phyloP scores from a whole-genome alignment of 75 land plant genomes.

The Pseudotsuga menziesii region DNA sequence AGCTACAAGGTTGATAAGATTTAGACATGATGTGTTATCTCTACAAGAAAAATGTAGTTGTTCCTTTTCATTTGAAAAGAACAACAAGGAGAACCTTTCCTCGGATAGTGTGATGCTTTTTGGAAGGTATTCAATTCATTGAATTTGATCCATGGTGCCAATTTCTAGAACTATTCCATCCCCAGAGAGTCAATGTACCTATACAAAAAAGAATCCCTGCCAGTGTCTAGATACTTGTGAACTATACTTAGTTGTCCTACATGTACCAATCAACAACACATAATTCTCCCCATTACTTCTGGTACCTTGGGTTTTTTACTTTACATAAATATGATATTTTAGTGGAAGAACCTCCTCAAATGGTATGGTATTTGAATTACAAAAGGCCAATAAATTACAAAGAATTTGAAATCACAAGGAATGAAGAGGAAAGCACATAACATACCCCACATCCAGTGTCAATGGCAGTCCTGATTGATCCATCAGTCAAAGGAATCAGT shows the following conservation, averaged over 20 bases:
- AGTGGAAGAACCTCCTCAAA: background rate
- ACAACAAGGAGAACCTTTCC: no score
- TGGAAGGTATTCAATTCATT: background rate
- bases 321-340: background rate
- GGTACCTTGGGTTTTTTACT: background rate
- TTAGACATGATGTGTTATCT: background rate
- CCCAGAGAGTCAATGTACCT: background rate
- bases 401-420: background rate
- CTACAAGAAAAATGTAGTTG: background rate
- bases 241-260: background rate
- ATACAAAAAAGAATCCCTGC: background rate
- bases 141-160: no score
- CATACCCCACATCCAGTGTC: conserved; percentile 76
- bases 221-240: background rate
- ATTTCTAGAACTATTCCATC: background rate
- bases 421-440: background rate
- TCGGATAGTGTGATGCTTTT: no score
- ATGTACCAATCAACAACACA: background rate
- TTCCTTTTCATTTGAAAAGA: background rate
- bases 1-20: background rate
- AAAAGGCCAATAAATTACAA: background rate
- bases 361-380: background rate
- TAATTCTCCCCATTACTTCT: background rate
- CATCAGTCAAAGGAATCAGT: conserved; percentile 41
- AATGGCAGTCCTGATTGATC: conserved; percentile 56